Conservation (phyloP, 1,139 yeast genomes). For the Debaryomyces subglobosus region DNA sequence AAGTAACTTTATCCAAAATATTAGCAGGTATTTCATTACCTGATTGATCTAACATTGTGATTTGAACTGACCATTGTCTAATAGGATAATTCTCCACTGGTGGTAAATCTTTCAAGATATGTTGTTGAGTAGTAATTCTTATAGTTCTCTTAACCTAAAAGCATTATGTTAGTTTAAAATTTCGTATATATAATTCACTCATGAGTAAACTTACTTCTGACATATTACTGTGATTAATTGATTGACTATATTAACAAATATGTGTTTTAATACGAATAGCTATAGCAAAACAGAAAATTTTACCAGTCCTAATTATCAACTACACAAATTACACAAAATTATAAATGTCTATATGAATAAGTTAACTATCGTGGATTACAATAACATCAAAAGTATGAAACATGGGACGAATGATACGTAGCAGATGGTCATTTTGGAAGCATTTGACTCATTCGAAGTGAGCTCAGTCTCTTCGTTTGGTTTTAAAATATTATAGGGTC, state of each 20-base stretch:
- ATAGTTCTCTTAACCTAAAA: slow-evolving; percentile 77
- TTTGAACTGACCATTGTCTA: slow-evolving; percentile 88
- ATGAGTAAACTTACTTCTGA: slow-evolving; percentile 14
- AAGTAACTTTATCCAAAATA: slow-evolving; percentile 89
- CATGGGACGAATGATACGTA: slow-evolving; percentile 4
- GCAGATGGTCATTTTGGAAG: neutral
- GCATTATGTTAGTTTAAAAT: slow-evolving; percentile 9
- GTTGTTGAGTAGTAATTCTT: slow-evolving; percentile 86
- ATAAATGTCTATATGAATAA: neutral
- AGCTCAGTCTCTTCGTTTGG: slow-evolving; percentile 1
- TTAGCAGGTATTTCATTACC: slow-evolving; percentile 88
- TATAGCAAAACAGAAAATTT: slow-evolving; percentile 5
- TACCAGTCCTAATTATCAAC: slow-evolving; percentile 5
- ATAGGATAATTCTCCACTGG: slow-evolving; percentile 94
- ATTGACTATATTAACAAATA: slow-evolving; percentile 8
- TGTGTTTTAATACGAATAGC: slow-evolving; percentile 6
- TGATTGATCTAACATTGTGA: slow-evolving; percentile 71
- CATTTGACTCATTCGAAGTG: neutral
- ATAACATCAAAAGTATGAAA: neutral
- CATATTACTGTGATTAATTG: slow-evolving; percentile 10
- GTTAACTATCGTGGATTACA: neutral
- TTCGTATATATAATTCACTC: neutral
- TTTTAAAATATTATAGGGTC: neutral
- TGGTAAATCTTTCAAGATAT: slow-evolving; percentile 79
- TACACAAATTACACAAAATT: slow-evolving; percentile 7